Evolutionary conservation across 2,329 filamentous ascomycete species (phyloP), one percentile per base, ranked within the genome.

Genomic region (Eutypa lata): DNA sequence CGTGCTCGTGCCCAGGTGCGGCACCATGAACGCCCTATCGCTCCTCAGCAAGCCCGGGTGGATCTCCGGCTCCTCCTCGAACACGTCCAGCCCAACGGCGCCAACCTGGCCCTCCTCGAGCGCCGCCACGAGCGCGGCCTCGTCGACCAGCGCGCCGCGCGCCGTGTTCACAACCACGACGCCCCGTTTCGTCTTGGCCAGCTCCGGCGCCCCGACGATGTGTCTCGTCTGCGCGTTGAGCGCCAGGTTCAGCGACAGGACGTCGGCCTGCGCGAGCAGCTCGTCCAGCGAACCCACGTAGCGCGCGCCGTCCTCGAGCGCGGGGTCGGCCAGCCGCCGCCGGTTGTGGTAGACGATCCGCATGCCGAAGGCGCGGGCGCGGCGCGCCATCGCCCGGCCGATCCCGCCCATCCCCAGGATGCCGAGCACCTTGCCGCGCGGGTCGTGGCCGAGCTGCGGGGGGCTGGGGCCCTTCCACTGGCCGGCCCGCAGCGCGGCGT

Each of bases 361-460:
- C 88, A 94, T 91, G 11, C 86, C 88, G 65, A 95, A 92, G 0
- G 78, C 88, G 50, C 82, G 77, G 3, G 86, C 88, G 71, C 91
- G 91, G 66, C 48, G 49, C 31, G 87, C 89, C 61, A 94, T 71
- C 64, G 91, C 90, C 35, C 87, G 77, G 0, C 91, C 90, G 55
- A 95, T 94, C 2, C 90, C 89, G 19, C 90, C 90, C 89, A 94
- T 93, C 7, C 90, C 90, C 40, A 95, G 69, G 54, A 95, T 91
- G 0, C 90, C 90, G 5, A 95, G 77, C 1, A 86, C 75, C 70
- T 93, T 94, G 35, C 88, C 89, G 68, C 89, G 78, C 1, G 90
- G 90, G 64, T 94, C 90, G 65, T 89, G 88, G 13, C 90, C 90
- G 6, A 84, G 73, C 1, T 18, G 35, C 11, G 50, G 35, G 16